phyloP scores from a whole-genome alignment of 352 stramenopile genomes.

The Blastocystis sp. region DNA sequence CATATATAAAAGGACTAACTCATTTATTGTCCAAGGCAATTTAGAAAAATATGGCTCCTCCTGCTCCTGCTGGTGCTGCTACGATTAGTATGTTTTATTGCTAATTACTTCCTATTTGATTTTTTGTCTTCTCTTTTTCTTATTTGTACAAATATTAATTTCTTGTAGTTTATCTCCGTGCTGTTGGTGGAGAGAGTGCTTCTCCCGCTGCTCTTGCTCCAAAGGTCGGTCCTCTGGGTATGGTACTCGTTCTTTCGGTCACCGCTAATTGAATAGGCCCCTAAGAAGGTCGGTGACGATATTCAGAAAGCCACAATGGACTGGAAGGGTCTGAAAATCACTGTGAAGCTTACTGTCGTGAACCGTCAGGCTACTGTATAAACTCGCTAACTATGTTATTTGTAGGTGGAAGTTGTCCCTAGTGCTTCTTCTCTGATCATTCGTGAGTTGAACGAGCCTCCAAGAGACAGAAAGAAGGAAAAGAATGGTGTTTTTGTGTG shows the following conservation, averaged over 20 bases:
- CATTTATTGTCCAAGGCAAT: slow-evolving; percentile 57
- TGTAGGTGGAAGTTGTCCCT: slow-evolving; percentile 84
- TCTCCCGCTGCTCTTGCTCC: slow-evolving; percentile 93
- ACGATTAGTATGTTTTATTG: slow-evolving; percentile 49
- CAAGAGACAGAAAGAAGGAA: slow-evolving; percentile 96
- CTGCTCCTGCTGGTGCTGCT: slow-evolving; percentile 62
- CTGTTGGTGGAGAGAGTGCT: slow-evolving; percentile 95
- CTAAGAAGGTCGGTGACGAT: slow-evolving; percentile 99
- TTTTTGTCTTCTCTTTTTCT: neutral
- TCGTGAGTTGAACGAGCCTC: slow-evolving; percentile 98
- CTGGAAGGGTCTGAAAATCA: slow-evolving; percentile 99
- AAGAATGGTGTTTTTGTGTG: neutral
- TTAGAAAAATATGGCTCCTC: slow-evolving; percentile 55
- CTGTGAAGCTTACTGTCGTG: slow-evolving; percentile 98
- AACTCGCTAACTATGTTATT: neutral
- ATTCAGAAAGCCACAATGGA: slow-evolving; percentile 99
- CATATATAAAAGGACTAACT: neutral
- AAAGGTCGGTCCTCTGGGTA: slow-evolving; percentile 98
- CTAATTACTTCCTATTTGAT: neutral
- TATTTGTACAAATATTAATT: slow-evolving; percentile 69
- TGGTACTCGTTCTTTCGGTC: slow-evolving; percentile 67
- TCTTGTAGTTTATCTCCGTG: slow-evolving; percentile 89
- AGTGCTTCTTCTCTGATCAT: slow-evolving; percentile 95
- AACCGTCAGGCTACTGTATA: slow-evolving; percentile 83
- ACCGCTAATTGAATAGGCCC: slow-evolving; percentile 69